Evolutionary conservation across 768 basidiomycete genomes (phyloP), one percentile per base, ranked within the genome.

Genomic region (Amanita polypyramis): DNA sequence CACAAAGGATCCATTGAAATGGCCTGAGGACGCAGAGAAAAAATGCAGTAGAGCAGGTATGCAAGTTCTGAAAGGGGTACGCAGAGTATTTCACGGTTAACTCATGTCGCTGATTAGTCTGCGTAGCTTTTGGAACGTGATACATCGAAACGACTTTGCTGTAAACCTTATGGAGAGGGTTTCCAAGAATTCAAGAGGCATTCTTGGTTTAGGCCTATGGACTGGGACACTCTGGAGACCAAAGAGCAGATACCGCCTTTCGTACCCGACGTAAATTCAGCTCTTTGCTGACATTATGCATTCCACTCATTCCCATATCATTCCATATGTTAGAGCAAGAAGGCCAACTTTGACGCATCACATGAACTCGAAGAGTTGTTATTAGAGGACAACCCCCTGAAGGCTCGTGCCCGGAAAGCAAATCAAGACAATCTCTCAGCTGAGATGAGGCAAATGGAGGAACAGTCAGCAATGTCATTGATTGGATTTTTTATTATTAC

Each of bases 381-480:
- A 9, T 68, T 99, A 14, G 95, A 99, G 65, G 94, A 97, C 60
- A 97, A 98, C 57, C 95, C 95, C 36, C 72, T 99, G 47, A 97
- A 97, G 62, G 94, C 95, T 7, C 84, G 91, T 60, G 82, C 86
- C 52, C 80, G 95, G 43, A 97, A 95, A 62, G 83, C 81, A 7
- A 87, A 86, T 50, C 87, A 93, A 55, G 94, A 96, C 56, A 82
- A 80, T 49, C 66, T 99, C 44, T 90, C 85, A 52, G 76, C 79
- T 0, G 96, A 99, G 64, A 93, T 94, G 89, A 72, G 88, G 51
- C 84, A 92, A 68, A 96, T 98, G 93, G 96, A 99, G 66, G 93
- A 97, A 62, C 93, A 95, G 93, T 97, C 58, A 51, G 77, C 68
- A 40, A 25, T 17, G 8, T 51, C 21, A 20, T 21, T 25, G 5